Base-by-base conservation (phyloP, 495 filamentous ascomycete genomes). In the Pyrenula massariospora region DNA sequence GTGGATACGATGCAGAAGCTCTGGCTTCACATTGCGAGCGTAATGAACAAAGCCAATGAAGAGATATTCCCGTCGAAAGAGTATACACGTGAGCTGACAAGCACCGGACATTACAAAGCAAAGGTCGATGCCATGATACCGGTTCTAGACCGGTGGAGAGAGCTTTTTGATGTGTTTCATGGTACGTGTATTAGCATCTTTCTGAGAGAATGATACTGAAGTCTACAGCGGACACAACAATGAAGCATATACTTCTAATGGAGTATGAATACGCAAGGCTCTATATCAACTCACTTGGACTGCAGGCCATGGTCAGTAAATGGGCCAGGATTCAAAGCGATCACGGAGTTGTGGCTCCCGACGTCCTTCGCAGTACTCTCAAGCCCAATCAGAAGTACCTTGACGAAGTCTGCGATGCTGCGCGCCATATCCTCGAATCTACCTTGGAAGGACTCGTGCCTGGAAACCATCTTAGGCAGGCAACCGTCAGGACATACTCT, bases 401-500 rank as follows among this genome's bases (percentile, higher is more conserved):
- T 31, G 81, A 81, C 56, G 89, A 95, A 70, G 89, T 97, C 11
- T 87, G 95, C 3, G 86, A 91, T 54, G 88, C 89, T 19, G 86
- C 88, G 24, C 84, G 93, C 21, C 91, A 84, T 56, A 84, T 97
- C 19, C 76, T 98, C 19, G 75, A 79, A 25, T 87, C 84, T 0
- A 91, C 97, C 0, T 83, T 94, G 5, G 84, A 97, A 25, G 86
- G 83, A 2, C 81, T 98, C 25, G 77, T 88, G 19, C 90, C 91
- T 0, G 81, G 80, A 1, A 88, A 87, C 51, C 90, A 89, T 60
- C 84, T 98, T 22, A 89, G 89, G 65, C 92, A 96, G 63, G 89
- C 88, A 0, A 91, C 93, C 0, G 91, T 96, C 21, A 78, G 93
- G 49, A 96, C 94, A 0, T 95, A 91, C 64, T 94, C 96, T 74